Evolutionary conservation across 164 flowering plant genomes (phyloP).

Genomic region (Protea cynaroides): DNA sequence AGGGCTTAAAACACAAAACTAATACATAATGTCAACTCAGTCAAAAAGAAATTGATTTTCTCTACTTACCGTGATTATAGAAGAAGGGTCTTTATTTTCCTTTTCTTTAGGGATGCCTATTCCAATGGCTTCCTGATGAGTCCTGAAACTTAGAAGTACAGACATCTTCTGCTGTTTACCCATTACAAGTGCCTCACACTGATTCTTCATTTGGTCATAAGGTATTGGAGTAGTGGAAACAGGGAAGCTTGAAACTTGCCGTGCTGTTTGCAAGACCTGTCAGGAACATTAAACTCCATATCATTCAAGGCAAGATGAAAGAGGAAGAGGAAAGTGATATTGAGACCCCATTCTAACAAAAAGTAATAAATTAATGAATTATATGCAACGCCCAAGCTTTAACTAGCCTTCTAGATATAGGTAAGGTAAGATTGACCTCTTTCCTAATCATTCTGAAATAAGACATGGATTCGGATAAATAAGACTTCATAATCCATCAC

Average conservation of each 20-base stretch:
- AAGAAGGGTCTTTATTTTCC: constrained; percentile 20
- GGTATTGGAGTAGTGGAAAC: constrained; percentile 59
- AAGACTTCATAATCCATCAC: too few relatives aligned
- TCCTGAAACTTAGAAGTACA: constrained; percentile 62
- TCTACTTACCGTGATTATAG: constrained; percentile 34
- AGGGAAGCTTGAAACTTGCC: constrained; percentile 67
- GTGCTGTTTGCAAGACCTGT: constrained; percentile 83
- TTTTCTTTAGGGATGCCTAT: constrained; percentile 22
- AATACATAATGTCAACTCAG: neutral
- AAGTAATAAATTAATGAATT: too few relatives aligned
- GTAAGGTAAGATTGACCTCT: too few relatives aligned
- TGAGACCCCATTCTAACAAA: too few relatives aligned
- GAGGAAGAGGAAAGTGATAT: neutral
- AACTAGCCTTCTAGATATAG: neutral
- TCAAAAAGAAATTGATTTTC: constrained; percentile 1
- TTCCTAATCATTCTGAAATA: too few relatives aligned
- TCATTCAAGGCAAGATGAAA: neutral
- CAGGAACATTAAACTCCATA: constrained; percentile 2
- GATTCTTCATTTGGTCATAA: constrained; percentile 75
- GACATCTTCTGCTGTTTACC: constrained; percentile 92
- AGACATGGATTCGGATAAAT: too few relatives aligned
- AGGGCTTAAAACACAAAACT: neutral
- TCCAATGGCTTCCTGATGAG: constrained; percentile 35
- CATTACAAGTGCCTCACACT: constrained; percentile 81
- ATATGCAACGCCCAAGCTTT: neutral